Evolutionary conservation across 129 eudicot species (phyloP).

Genomic region (Glebionis coronaria): DNA sequence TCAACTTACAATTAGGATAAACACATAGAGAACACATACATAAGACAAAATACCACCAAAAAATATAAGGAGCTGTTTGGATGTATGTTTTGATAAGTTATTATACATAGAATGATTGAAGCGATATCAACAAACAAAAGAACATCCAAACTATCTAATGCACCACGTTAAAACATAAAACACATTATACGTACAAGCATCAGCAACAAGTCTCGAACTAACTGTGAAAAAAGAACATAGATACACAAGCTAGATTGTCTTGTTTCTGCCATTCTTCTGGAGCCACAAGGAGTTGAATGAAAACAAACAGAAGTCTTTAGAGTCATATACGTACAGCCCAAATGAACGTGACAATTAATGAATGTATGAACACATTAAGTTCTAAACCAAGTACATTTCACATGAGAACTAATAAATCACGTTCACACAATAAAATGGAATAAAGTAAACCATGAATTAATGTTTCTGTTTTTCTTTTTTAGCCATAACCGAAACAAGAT

Average conservation of each 20-base stretch:
- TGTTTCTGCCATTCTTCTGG: too few relatives aligned
- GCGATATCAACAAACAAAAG: neutral
- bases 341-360: neutral
- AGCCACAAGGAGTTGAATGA: too few relatives aligned
- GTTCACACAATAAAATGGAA: neutral
- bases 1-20: neutral
- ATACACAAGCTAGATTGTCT: too few relatives aligned
- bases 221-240: too few relatives aligned
- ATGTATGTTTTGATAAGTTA: neutral
- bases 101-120: too few relatives aligned
- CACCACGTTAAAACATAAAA: neutral
- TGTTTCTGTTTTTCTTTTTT: neutral
- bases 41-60: neutral
- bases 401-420: slow-evolving; percentile 1
- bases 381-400: neutral
- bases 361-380: neutral
- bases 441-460: neutral
- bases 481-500: neutral
- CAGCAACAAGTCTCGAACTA: too few relatives aligned
- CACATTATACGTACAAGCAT: neutral
- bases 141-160: neutral
- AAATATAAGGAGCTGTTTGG: neutral
- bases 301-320: too few relatives aligned
- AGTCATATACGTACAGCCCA: neutral
- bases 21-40: neutral